Base-by-base conservation (phyloP, 805 yeast species). In the Candida parachauliodes region DNA sequence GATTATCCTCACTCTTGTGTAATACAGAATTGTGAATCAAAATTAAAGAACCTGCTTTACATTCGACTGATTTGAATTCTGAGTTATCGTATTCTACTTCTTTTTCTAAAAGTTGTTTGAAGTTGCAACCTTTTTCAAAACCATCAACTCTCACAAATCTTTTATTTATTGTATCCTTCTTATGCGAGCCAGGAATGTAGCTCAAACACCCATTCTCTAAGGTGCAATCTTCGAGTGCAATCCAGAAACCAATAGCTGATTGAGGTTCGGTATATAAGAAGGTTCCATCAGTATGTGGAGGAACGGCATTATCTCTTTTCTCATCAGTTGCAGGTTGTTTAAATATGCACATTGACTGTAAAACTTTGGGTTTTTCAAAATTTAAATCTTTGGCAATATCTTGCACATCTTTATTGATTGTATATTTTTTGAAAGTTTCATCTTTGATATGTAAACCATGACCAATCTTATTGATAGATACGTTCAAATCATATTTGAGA, bases 171-270 rank as follows among this genome's bases (percentile, higher is more conserved):
- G 37, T 25, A 14, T 25, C 24, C 14, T 11, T 3, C 9, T 23
- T 23, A 26, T 26, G 37, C 10, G 37, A 26, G 3, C 31, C 31
- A 10, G 37, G 37, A 3, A 34, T 3, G 85, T 68, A 1, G 79
- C 78, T 24, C 65, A 62, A 5, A 59, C 62, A 52, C 73, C 75
- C 51, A 85, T 93, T 3, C 86, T 74, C 0, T 89, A 91, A 0
- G 89, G 88, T 78, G 54, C 93, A 84, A 48, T 82, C 84, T 48
- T 85, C 88, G 44, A 84, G 58, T 0, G 93, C 89, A 51, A 79
- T 76, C 94, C 94, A 84, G 53, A 81, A 85, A 2, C 94, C 94
- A 27, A 83, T 55, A 1, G 88, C 87, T 2, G 77, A 62, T 36
- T 74, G 79, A 3, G 94, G 94, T 12, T 76, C 64, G 0, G 93